These are phyloP conservation scores for Maudiozyma serrabonitensis DNA, from an alignment of 805 yeast genomes.

Conservation along the genomic window DNA sequence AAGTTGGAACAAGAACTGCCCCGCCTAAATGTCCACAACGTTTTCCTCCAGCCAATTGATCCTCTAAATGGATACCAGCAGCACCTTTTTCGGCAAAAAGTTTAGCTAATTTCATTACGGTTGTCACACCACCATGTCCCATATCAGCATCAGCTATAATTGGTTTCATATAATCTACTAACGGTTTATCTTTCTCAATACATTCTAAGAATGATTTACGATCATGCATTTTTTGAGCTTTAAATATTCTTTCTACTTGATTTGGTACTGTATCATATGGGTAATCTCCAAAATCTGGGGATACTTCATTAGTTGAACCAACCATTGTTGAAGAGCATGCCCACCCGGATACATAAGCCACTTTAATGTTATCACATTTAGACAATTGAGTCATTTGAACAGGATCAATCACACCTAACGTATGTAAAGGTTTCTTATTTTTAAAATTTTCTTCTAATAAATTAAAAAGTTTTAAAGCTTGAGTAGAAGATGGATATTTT, in stretches of 20 bases:
- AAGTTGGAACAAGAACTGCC: slow-evolving; percentile 50
- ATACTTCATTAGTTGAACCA: slow-evolving; percentile 48
- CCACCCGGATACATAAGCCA: slow-evolving; percentile 51
- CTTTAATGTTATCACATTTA: slow-evolving; percentile 37
- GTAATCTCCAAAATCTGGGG: slow-evolving; percentile 61
- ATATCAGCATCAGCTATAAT: slow-evolving; percentile 61
- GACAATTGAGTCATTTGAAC: slow-evolving; percentile 51
- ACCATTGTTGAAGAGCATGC: slow-evolving; percentile 49
- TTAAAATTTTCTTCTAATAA: slow-evolving; percentile 34
- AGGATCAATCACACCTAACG: slow-evolving; percentile 55
- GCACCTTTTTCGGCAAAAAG: slow-evolving; percentile 60
- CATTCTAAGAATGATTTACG: slow-evolving; percentile 36
- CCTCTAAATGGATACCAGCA: slow-evolving; percentile 57
- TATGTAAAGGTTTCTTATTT: slow-evolving; percentile 40
- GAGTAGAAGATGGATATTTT: slow-evolving; percentile 40
- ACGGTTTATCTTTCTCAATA: slow-evolving; percentile 13
- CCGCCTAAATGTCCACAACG: slow-evolving; percentile 59
- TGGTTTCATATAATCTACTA: slow-evolving; percentile 47
- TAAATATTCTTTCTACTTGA: slow-evolving; percentile 49
- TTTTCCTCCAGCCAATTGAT: slow-evolving; percentile 56
- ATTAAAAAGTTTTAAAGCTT: slow-evolving; percentile 43
- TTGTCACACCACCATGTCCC: slow-evolving; percentile 54
- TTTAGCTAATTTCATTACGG: slow-evolving; percentile 58
- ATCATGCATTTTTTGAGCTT: slow-evolving; percentile 51
- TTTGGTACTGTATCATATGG: slow-evolving; percentile 65